Evolutionary conservation across 2,329 filamentous ascomycete genomes (phyloP).

Genomic region (Ascochyta clinopodiicola): DNA sequence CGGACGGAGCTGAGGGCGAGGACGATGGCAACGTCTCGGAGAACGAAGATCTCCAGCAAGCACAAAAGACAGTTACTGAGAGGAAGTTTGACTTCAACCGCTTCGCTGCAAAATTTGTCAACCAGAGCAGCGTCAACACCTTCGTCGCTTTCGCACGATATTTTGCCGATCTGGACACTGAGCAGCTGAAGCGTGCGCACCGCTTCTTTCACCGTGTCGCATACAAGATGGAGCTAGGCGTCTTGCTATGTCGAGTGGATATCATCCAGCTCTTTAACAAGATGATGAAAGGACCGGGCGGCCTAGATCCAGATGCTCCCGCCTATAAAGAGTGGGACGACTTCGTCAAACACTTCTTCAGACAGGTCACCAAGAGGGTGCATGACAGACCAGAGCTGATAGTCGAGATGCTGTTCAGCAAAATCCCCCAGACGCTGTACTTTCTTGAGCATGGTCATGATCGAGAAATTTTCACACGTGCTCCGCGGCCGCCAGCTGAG

Average conservation of each 20-base stretch:
- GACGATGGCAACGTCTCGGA: conserved; percentile 64
- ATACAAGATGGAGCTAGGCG: conserved; percentile 91
- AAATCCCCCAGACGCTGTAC: conserved; percentile 80
- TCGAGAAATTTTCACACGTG: conserved; percentile 71
- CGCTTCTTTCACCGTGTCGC: conserved; percentile 92
- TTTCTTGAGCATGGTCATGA: conserved; percentile 93
- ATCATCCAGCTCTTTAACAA: conserved; percentile 87
- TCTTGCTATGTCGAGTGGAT: conserved; percentile 88
- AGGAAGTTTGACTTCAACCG: conserved; percentile 92
- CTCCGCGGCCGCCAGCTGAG: conserved; percentile 75
- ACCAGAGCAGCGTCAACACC: conserved; percentile 85
- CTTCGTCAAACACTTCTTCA: conserved; percentile 81
- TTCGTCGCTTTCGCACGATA: conserved; percentile 81
- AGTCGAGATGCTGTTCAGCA: conserved; percentile 94
- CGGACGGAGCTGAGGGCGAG: conserved; percentile 57
- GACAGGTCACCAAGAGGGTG: conserved; percentile 81
- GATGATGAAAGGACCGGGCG: conserved; percentile 88
- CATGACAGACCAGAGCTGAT: conserved; percentile 84
- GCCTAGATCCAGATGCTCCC: conserved; percentile 70
- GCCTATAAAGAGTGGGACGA: conserved; percentile 91
- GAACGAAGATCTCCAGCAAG: conserved; percentile 73
- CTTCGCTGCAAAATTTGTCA: conserved; percentile 81
- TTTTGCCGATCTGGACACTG: conserved; percentile 78
- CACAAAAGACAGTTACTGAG: conserved; percentile 75
- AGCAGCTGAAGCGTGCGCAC: conserved; percentile 89